Percentiles rank a stretch among this genome's conserved stretches.
phyloP scores from a whole-genome alignment of 345 rosid species.

The Schrenkiella parvula region DNA sequence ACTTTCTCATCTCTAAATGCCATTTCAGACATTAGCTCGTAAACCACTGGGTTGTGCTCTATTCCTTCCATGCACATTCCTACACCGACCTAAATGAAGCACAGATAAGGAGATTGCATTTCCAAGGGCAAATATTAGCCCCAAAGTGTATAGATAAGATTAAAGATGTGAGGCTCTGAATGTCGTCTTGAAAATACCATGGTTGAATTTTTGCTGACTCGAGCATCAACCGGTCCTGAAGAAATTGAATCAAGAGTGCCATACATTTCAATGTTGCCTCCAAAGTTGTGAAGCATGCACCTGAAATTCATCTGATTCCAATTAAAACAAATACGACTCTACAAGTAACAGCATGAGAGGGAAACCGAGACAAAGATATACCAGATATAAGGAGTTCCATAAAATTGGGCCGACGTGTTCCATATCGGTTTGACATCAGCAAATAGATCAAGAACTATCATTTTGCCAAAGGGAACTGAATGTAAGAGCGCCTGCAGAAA shows the following conservation, averaged over 20 bases:
- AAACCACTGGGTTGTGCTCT: slow-evolving; percentile 93
- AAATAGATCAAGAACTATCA: slow-evolving; percentile 93
- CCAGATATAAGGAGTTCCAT: slow-evolving; percentile 92
- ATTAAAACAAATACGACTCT: background rate
- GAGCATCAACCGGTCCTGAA: slow-evolving; percentile 85
- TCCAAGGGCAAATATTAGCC: background rate
- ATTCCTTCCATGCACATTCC: slow-evolving; percentile 99
- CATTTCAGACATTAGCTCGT: slow-evolving; percentile 93
- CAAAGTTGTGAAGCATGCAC: slow-evolving; percentile 96
- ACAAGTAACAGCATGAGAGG: background rate
- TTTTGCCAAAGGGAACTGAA: slow-evolving; percentile 85
- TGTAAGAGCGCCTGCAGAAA: slow-evolving; percentile 83
- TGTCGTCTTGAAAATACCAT: slow-evolving; percentile 52
- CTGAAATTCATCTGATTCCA: slow-evolving; percentile 36
- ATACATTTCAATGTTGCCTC: slow-evolving; percentile 93
- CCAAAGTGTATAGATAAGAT: background rate
- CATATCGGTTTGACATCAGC: slow-evolving; percentile 93
- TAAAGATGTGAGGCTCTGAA: background rate
- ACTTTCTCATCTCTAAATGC: slow-evolving; percentile 76
- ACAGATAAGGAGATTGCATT: background rate
- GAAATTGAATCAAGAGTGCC: slow-evolving; percentile 76
- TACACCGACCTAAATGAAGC: slow-evolving; percentile 67
- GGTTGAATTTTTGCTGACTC: slow-evolving; percentile 65
- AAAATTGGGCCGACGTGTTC: slow-evolving; percentile 79
- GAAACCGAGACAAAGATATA: slow-evolving; percentile 17